Conservation (phyloP, 2,329 filamentous ascomycete genomes). For the Fusarium subtropicale region DNA sequence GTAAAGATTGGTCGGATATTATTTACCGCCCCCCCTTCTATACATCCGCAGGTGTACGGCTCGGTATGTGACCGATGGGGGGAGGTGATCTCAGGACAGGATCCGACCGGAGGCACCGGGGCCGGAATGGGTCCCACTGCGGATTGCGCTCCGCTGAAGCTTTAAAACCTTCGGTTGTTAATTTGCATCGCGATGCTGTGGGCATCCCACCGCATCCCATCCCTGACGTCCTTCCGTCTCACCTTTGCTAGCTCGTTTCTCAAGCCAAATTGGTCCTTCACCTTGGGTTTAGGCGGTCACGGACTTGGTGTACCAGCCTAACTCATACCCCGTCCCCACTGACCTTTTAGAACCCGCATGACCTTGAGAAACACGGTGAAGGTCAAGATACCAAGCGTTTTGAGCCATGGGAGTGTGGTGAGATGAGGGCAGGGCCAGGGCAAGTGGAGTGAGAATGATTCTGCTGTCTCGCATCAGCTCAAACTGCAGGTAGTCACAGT, state of each 20-base stretch:
- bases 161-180: slow-evolving; percentile 41
- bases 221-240: slow-evolving; percentile 26
- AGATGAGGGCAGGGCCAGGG: neutral
- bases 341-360: slow-evolving; percentile 18
- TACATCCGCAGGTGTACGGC: slow-evolving; percentile 31
- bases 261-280: slow-evolving; percentile 22
- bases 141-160: slow-evolving; percentile 41
- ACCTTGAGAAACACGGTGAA: slow-evolving; percentile 32
- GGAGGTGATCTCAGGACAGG: slow-evolving; percentile 36
- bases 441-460: slow-evolving; percentile 5
- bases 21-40: slow-evolving; percentile 44
- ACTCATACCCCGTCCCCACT: slow-evolving; percentile 18
- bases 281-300: slow-evolving; percentile 39
- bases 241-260: slow-evolving; percentile 27
- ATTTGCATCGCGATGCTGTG: slow-evolving; percentile 41
- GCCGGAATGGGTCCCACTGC: slow-evolving; percentile 36
- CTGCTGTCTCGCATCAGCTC: slow-evolving; percentile 4
- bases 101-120: slow-evolving; percentile 40
- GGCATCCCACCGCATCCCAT: slow-evolving; percentile 5
- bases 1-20: slow-evolving; percentile 36
- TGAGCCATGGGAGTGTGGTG: neutral
- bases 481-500: neutral
- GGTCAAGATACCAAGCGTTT: slow-evolving; percentile 1
- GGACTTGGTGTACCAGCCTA: neutral
- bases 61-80: slow-evolving; percentile 46